These are phyloP conservation scores for Pythium dissotocum DNA, from an alignment of 352 stramenopile species.

Conservation along the genomic window DNA sequence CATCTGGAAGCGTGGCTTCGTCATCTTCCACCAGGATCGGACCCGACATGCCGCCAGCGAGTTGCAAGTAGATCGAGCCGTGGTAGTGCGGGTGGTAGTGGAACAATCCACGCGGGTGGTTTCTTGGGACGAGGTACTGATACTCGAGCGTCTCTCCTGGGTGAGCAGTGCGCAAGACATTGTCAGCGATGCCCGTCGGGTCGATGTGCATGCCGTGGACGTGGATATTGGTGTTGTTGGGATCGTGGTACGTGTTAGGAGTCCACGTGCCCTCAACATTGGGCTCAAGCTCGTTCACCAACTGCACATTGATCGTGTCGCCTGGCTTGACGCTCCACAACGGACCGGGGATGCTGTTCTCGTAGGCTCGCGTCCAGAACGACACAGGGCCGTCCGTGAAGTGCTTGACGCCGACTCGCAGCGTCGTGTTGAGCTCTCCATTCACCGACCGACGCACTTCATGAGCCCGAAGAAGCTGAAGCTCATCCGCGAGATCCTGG, in stretches of 20 bases:
- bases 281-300: conserved; percentile 55
- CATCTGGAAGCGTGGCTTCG: conserved; percentile 34
- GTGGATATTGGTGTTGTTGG: conserved; percentile 83
- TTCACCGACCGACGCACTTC: conserved; percentile 39
- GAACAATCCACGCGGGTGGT: conserved; percentile 74
- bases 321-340: conserved; percentile 62
- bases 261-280: conserved; percentile 42
- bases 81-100: conserved; percentile 88
- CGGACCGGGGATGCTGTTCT: conserved; percentile 55
- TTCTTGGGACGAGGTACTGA: conserved; percentile 50
- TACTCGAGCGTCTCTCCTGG: conserved; percentile 56
- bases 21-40: conserved; percentile 69
- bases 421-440: conserved; percentile 64
- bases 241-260: conserved; percentile 62
- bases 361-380: conserved; percentile 75
- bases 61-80: conserved; percentile 71
- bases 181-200: conserved; percentile 74
- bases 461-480: conserved; percentile 39
- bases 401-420: conserved; percentile 44
- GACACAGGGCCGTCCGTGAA: conserved; percentile 57
- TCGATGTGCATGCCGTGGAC: conserved; percentile 85
- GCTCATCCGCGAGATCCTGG: conserved; percentile 33
- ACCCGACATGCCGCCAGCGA: conserved; percentile 73
- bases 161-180: conserved; percentile 59
- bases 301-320: conserved; percentile 58